Evolutionary conservation across 1,284 basidiomycete genomes (phyloP).

Genomic region (Pascua guehoae): DNA sequence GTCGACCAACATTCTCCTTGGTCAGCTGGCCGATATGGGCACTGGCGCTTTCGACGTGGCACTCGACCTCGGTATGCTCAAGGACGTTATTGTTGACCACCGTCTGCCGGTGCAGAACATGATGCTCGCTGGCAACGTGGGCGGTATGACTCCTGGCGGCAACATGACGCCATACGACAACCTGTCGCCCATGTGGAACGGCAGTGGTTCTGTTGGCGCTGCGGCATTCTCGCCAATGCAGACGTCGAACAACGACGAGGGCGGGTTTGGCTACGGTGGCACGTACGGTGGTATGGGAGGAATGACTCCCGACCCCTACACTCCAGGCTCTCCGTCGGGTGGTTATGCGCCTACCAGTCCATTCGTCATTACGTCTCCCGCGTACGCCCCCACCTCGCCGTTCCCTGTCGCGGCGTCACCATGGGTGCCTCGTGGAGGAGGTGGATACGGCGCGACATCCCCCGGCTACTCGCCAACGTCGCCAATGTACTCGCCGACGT

Average conservation of each 20-base stretch:
- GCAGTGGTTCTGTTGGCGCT: constrained; percentile 66
- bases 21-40: constrained; percentile 98
- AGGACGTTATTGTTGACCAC: constrained; percentile 97
- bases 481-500: constrained; percentile 83
- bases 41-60: constrained; percentile 94
- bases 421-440: constrained; percentile 57
- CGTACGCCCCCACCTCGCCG: constrained; percentile 70
- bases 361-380: constrained; percentile 50
- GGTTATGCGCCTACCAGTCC: constrained; percentile 81
- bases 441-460: constrained; percentile 61
- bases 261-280: constrained; percentile 59
- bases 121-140: constrained; percentile 72
- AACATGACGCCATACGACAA: constrained; percentile 91
- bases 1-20: constrained; percentile 97
- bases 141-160: constrained; percentile 82
- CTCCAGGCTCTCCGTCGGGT: constrained; percentile 27
- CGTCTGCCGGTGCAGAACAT: constrained; percentile 80
- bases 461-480: constrained; percentile 86
- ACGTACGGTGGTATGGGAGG: constrained; percentile 56
- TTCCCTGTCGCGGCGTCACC: constrained; percentile 68
- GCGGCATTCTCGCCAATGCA: constrained; percentile 94
- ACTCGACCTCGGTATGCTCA: constrained; percentile 95
- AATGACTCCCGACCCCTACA: constrained; percentile 67
- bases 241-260: constrained; percentile 74
- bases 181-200: constrained; percentile 60